Percentiles rank a stretch among this genome's conserved stretches.
phyloP scores from a whole-genome alignment of 2,329 filamentous ascomycete genomes.

The Podosphaera xanthii region DNA sequence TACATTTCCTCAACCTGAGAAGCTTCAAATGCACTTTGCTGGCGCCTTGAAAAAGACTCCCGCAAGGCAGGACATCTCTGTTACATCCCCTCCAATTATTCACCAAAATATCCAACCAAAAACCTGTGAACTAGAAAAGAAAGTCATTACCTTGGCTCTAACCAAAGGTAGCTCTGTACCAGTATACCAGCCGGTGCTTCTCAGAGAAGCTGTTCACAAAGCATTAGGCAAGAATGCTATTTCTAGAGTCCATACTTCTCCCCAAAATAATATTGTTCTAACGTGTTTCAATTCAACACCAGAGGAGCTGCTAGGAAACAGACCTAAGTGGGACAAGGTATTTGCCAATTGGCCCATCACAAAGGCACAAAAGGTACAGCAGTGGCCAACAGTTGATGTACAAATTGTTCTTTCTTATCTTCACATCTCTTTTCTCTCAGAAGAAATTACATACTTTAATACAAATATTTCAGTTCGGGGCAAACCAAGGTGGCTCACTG shows the following conservation, averaged over 20 bases:
- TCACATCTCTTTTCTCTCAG: too few species aligned
- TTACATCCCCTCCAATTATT: too few species aligned
- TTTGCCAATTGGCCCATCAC: background rate
- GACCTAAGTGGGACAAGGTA: background rate
- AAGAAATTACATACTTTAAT: too few species aligned
- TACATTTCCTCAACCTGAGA: too few species aligned
- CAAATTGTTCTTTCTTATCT: background rate
- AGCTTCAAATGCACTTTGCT: too few species aligned
- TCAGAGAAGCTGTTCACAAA: background rate
- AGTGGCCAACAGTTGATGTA: background rate
- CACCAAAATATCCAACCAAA: too few species aligned
- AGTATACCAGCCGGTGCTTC: background rate
- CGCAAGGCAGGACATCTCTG: too few species aligned
- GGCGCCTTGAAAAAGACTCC: too few species aligned
- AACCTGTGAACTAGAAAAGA: background rate
- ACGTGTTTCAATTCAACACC: background rate
- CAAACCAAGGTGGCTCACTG: too few species aligned
- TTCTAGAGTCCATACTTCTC: background rate
- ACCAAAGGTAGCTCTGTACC: background rate
- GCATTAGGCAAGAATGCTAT: background rate
- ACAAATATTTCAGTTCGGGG: too few species aligned
- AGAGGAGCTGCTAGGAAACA: background rate
- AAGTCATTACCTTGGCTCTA: background rate
- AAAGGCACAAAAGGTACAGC: background rate
- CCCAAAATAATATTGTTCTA: background rate